Percentiles rank a stretch among this genome's conserved stretches.
Conservation (phyloP, 2,329 filamentous ascomycete genomes). For the Stachybotrys chartarum region DNA sequence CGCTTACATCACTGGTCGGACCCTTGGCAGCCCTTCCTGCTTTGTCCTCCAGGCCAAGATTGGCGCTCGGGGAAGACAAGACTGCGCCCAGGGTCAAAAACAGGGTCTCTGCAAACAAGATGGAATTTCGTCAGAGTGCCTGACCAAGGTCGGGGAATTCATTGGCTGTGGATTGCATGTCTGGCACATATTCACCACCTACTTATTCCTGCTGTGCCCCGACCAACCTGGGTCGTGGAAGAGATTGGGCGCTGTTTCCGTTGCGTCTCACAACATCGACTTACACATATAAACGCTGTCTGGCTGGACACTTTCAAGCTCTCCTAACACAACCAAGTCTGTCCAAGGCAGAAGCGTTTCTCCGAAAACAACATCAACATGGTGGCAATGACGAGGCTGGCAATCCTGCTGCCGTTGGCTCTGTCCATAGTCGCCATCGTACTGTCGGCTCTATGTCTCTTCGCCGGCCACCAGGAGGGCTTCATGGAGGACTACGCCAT, state of each 20-base stretch:
- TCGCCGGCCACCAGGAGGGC: conserved; percentile 30
- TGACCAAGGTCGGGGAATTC: neutral
- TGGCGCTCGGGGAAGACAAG: neutral
- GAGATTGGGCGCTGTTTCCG: neutral
- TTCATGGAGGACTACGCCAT: conserved; percentile 37
- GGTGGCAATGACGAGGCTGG: neutral
- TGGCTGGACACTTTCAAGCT: too few relatives aligned
- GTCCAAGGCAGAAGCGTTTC: too few relatives aligned
- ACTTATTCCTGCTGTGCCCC: neutral
- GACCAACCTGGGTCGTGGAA: neutral
- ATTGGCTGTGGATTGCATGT: neutral
- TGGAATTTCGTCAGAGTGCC: neutral
- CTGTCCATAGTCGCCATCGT: conserved; percentile 30
- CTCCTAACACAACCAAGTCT: too few relatives aligned
- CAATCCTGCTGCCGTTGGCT: conserved; percentile 25
- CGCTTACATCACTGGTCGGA: neutral
- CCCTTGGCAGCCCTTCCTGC: neutral
- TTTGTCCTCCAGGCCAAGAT: neutral
- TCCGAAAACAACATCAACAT: neutral
- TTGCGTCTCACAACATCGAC: neutral
- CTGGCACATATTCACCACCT: neutral
- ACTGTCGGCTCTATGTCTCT: conserved; percentile 30
- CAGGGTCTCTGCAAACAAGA: too few relatives aligned
- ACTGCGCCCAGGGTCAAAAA: neutral
- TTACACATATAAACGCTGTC: neutral